Conservation (phyloP, 1,284 basidiomycete genomes). For the Ceratobasidium sp. region DNA sequence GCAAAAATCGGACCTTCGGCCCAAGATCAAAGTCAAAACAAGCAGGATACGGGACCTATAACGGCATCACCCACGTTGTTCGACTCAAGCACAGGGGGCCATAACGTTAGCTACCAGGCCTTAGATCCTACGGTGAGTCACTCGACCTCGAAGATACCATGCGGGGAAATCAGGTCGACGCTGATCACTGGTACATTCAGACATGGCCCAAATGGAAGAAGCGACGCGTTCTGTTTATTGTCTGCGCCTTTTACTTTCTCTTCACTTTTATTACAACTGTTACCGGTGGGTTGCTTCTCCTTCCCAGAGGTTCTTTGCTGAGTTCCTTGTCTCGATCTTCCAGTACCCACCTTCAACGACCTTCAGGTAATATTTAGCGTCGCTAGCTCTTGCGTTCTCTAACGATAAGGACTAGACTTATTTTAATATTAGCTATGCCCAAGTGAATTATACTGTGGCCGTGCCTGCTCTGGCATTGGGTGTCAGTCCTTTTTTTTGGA, state of each 20-base stretch:
- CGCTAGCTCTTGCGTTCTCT: background rate
- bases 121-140: conserved; percentile 35
- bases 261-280: conserved; percentile 44
- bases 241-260: conserved; percentile 42
- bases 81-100: conserved; percentile 6
- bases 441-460: conserved; percentile 43
- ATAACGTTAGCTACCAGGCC: conserved; percentile 29
- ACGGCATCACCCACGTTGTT: conserved; percentile 33
- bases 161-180: background rate
- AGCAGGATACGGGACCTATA: conserved; percentile 5
- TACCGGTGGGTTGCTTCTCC: background rate
- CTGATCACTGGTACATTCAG: conserved; percentile 5
- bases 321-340: background rate
- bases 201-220: conserved; percentile 37
- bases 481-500: conserved; percentile 44
- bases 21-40: conserved; percentile 10
- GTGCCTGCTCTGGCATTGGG: conserved; percentile 43
- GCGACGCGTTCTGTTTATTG: conserved; percentile 34
- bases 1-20: conserved; percentile 4
- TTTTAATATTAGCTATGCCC: conserved; percentile 39
- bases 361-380: conserved; percentile 34
- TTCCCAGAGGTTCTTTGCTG: conserved; percentile 8
- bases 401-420: conserved; percentile 5
- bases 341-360: conserved; percentile 41
- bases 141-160: background rate